These are phyloP conservation scores for Irpex rosettiformis DNA, from an alignment of 1,284 basidiomycete species.

Conservation along the genomic window DNA sequence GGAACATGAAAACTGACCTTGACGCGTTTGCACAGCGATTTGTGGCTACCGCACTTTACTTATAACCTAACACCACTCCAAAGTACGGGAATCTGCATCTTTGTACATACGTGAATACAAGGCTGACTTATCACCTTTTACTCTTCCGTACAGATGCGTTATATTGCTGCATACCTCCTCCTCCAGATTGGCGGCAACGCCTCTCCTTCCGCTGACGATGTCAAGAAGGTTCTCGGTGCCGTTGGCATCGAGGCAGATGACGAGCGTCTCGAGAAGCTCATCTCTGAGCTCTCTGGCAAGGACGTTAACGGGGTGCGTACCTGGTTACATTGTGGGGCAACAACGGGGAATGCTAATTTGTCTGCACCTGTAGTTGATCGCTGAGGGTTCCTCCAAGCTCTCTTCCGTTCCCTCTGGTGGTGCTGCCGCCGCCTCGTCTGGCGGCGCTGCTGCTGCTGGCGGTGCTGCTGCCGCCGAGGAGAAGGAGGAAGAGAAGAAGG, in stretches of 20 bases:
- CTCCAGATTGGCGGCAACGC: slow-evolving; percentile 94
- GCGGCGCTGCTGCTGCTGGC: slow-evolving; percentile 54
- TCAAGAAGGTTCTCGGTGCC: slow-evolving; percentile 85
- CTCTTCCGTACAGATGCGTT: slow-evolving; percentile 72
- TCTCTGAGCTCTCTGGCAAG: slow-evolving; percentile 94
- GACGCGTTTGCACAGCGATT: slow-evolving; percentile 58
- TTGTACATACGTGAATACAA: not conserved
- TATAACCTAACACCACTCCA: slow-evolving; percentile 32
- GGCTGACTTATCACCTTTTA: slow-evolving; percentile 12
- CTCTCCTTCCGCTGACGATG: slow-evolving; percentile 83
- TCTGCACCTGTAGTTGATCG: slow-evolving; percentile 72
- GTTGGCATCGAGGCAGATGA: slow-evolving; percentile 92
- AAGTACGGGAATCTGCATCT: slow-evolving; percentile 33
- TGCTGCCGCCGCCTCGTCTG: slow-evolving; percentile 58
- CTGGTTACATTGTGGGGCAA: slow-evolving; percentile 4
- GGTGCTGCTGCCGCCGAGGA: slow-evolving; percentile 62
- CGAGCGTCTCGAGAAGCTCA: slow-evolving; percentile 80
- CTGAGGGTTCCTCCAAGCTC: slow-evolving; percentile 90
- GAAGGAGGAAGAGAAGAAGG: slow-evolving; percentile 76
- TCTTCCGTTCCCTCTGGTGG: slow-evolving; percentile 90
- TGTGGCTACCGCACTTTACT: slow-evolving; percentile 71
- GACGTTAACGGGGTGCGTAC: slow-evolving; percentile 72
- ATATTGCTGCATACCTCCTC: slow-evolving; percentile 97
- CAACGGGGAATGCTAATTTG: not conserved
- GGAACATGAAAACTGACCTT: slow-evolving; percentile 1